Conservation (phyloP, 129 eudicot genomes). For the Lactuca sativa region DNA sequence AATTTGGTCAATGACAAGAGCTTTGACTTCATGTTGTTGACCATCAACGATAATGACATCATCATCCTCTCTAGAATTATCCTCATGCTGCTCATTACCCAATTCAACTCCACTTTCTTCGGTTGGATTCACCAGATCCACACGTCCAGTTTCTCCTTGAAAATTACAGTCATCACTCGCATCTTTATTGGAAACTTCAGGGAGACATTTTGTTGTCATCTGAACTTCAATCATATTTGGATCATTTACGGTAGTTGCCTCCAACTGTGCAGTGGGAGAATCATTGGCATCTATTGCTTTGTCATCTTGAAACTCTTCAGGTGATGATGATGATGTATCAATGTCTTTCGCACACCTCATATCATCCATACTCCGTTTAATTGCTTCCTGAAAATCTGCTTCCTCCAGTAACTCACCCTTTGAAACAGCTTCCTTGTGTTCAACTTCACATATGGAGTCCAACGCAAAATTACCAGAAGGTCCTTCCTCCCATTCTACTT, state of each 20-base stretch:
- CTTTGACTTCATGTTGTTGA: slow-evolving; percentile 32
- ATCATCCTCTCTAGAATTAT: slow-evolving; percentile 12
- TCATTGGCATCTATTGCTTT: slow-evolving; percentile 20
- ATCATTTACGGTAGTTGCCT: slow-evolving; percentile 19
- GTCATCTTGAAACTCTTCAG: slow-evolving; percentile 23
- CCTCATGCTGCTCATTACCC: slow-evolving; percentile 13
- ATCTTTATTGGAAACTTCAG: slow-evolving; percentile 26
- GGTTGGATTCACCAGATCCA: slow-evolving; percentile 21
- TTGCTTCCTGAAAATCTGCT: slow-evolving; percentile 74
- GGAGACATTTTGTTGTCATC: slow-evolving; percentile 17
- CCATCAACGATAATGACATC: slow-evolving; percentile 23
- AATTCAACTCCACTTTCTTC: slow-evolving; percentile 28
- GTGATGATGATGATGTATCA: slow-evolving; percentile 30
- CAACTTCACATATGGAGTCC: slow-evolving; percentile 38
- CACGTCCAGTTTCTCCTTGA: slow-evolving; percentile 30
- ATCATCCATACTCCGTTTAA: slow-evolving; percentile 69
- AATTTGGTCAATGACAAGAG: slow-evolving; percentile 21
- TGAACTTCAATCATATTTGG: slow-evolving; percentile 19
- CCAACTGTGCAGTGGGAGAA: slow-evolving; percentile 9
- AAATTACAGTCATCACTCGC: slow-evolving; percentile 30
- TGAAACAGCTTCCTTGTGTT: slow-evolving; percentile 32
- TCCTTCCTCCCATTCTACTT: slow-evolving; percentile 50
- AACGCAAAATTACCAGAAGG: slow-evolving; percentile 41
- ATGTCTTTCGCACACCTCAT: slow-evolving; percentile 15
- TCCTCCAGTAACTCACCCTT: slow-evolving; percentile 78